Base-by-base conservation (phyloP, 345 rosid genomes). In the Anastatica hierochuntica region DNA sequence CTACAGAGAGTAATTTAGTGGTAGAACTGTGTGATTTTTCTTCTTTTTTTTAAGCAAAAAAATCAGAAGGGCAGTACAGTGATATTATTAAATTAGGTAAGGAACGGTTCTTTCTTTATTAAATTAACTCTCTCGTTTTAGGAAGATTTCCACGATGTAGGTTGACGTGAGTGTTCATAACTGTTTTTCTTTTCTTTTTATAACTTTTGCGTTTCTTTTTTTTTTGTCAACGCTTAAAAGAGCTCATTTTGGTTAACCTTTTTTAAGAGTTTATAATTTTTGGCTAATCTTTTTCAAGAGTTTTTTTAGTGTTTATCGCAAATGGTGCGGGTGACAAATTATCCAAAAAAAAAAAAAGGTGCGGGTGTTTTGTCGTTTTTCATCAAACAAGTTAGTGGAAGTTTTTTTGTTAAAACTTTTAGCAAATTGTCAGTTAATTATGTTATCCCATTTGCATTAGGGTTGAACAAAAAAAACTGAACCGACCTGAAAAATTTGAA, bases 1-100 rank as follows among this genome's bases (percentile, higher is more conserved):
- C 42, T 51, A 64, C 53, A 58, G 42, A n/a, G 46, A 64, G 51
- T 53, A 41, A 43, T 41, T 39, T 43, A 49, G 59, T 66, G 49
- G 62, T 36, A 13, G 43, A 60, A 48, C 46, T 26, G 12, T 49
- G 29, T 58, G 54, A 56, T 5, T 33, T 4, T 35, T 54, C 1
- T 0, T 40, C 58, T 4, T 33, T 5, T 27, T 55, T 2, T 0
- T 42, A n/a, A n/a, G n/a, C n/a, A n/a, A 64, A 52, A 20, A 1
- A 5, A 1, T 15, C 5, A 23, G 45, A 64, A 64, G 37, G 62
- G 56, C 69, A 64, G 56, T 64, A 59, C 66, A 16, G 61, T 21
- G 56, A 53, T 13, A 2, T 27, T n/a, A 59, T 45, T 67, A 53
- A 58, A 58, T 67, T 34, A 14, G 10, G 62, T 46, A 20, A 26